phyloP scores from a whole-genome alignment of 2,329 filamentous ascomycete species.

The Fusarium virguliforme region DNA sequence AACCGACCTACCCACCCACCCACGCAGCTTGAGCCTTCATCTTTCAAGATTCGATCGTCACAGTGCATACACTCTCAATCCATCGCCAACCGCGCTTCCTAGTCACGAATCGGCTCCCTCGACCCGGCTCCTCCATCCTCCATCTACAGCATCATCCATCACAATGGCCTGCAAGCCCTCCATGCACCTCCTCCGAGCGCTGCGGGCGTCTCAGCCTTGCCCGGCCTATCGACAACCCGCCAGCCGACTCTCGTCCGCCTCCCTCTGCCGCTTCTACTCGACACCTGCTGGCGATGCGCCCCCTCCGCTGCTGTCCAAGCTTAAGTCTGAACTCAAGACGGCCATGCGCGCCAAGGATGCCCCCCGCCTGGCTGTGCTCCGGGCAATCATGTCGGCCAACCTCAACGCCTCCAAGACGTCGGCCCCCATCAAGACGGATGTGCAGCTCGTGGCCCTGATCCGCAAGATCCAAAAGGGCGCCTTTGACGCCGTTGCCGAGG shows the following conservation, averaged over 20 bases:
- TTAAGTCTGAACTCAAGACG: slow-evolving; percentile 75
- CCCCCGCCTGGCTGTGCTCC: slow-evolving; percentile 77
- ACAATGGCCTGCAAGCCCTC: slow-evolving; percentile 49
- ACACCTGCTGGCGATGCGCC: slow-evolving; percentile 56
- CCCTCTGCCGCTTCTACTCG: slow-evolving; percentile 54
- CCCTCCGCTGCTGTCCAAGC: slow-evolving; percentile 67
- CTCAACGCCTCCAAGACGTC: slow-evolving; percentile 83
- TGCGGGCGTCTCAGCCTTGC: slow-evolving; percentile 45
- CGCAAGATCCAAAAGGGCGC: slow-evolving; percentile 73
- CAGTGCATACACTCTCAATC: slow-evolving; percentile 13
- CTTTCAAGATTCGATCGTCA: slow-evolving; percentile 28
- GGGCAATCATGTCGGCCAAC: slow-evolving; percentile 77
- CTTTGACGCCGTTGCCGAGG: slow-evolving; percentile 75
- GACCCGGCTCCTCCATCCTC: not conserved
- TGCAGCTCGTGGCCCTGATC: slow-evolving; percentile 78
- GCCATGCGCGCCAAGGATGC: slow-evolving; percentile 78
- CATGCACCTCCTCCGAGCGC: slow-evolving; percentile 45
- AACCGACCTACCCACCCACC: not conserved
- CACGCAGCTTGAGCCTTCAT: slow-evolving; percentile 29
- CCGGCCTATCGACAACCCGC: slow-evolving; percentile 32
- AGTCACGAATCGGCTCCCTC: not conserved
- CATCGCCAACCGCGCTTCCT: slow-evolving; percentile 21
- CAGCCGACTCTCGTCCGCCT: slow-evolving; percentile 25
- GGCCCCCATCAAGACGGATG: slow-evolving; percentile 79
- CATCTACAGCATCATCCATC: not conserved